Percentiles rank a stretch among this genome's conserved stretches.
Evolutionary conservation across 441 rosid species (phyloP).

Genomic region (Jatropha podagrica): DNA sequence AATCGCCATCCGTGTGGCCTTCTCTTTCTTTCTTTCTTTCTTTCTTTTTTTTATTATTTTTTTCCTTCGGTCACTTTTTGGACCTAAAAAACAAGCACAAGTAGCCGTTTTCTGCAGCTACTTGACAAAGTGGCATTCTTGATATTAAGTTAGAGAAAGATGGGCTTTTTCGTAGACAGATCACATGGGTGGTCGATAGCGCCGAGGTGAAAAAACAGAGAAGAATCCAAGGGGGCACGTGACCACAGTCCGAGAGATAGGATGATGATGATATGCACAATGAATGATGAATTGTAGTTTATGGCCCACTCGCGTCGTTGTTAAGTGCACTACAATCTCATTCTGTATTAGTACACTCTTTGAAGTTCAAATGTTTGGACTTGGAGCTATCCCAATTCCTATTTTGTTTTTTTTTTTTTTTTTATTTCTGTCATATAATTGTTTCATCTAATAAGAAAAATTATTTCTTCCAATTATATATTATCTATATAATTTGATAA

Average conservation of each 20-base stretch:
- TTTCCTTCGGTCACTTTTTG: neutral
- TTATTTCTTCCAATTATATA: no score
- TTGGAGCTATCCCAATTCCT: no score
- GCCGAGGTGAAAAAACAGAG: conserved; percentile 22
- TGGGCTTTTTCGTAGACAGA: conserved; percentile 11
- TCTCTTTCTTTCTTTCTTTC: neutral
- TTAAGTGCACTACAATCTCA: neutral
- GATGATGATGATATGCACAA: neutral
- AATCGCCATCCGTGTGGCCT: conserved; percentile 5
- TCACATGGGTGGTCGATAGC: conserved; percentile 28
- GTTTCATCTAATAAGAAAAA: no score
- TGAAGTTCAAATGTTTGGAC: neutral
- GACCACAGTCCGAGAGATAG: conserved; percentile 25
- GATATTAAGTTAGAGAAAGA: conserved; percentile 14
- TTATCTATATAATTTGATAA: no score
- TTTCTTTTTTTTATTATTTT: no score
- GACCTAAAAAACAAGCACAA: neutral
- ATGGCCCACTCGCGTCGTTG: neutral
- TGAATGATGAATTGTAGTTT: neutral
- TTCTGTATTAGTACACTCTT: no score
- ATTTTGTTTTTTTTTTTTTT: no score
- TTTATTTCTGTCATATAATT: no score
- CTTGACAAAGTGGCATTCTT: conserved; percentile 26
- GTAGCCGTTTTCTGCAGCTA: conserved; percentile 10
- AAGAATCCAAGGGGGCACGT: conserved; percentile 45